Conservation (phyloP, 129 eudicot species). For the Ambrosia artemisiifolia region DNA sequence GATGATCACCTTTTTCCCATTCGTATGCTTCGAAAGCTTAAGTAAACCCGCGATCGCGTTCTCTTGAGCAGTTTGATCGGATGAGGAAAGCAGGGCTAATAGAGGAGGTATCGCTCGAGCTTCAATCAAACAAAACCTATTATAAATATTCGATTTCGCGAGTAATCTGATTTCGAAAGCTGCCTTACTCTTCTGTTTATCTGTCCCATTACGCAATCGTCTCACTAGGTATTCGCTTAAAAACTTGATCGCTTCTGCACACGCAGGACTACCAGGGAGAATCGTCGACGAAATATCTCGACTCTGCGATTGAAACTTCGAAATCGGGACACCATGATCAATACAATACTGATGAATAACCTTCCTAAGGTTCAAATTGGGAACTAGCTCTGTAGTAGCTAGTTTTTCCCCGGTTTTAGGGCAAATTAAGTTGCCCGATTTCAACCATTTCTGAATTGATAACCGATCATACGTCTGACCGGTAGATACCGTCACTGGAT, state of each 20-base stretch:
- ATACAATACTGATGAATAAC: slow-evolving; percentile 67
- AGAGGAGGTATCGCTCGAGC: slow-evolving; percentile 57
- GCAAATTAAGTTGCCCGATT: slow-evolving; percentile 64
- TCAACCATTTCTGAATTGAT: slow-evolving; percentile 77
- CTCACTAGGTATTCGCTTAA: slow-evolving; percentile 38
- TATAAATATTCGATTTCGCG: slow-evolving; percentile 58
- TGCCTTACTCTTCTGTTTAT: slow-evolving; percentile 43
- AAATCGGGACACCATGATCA: slow-evolving; percentile 63
- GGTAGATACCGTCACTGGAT: slow-evolving; percentile 82
- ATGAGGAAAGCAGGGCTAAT: slow-evolving; percentile 45
- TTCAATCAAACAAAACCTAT: slow-evolving; percentile 55
- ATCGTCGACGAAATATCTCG: slow-evolving; percentile 57
- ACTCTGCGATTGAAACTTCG: slow-evolving; percentile 49
- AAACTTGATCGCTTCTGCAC: slow-evolving; percentile 57
- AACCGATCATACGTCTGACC: slow-evolving; percentile 83
- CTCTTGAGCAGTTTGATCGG: slow-evolving; percentile 54
- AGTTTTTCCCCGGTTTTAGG: slow-evolving; percentile 81
- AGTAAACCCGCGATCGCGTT: slow-evolving; percentile 65
- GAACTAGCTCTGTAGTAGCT: slow-evolving; percentile 53
- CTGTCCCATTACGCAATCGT: slow-evolving; percentile 40
- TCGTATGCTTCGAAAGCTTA: slow-evolving; percentile 71
- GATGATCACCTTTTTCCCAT: slow-evolving; percentile 53
- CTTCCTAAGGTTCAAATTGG: slow-evolving; percentile 56
- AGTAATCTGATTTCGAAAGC: slow-evolving; percentile 72
- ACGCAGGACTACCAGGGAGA: slow-evolving; percentile 52